A percentile compares a stretch with the other conserved stretches of the same genome.
Evolutionary conservation across 1,284 basidiomycete species (phyloP).

Genomic region (Rhodotorula sp.): DNA sequence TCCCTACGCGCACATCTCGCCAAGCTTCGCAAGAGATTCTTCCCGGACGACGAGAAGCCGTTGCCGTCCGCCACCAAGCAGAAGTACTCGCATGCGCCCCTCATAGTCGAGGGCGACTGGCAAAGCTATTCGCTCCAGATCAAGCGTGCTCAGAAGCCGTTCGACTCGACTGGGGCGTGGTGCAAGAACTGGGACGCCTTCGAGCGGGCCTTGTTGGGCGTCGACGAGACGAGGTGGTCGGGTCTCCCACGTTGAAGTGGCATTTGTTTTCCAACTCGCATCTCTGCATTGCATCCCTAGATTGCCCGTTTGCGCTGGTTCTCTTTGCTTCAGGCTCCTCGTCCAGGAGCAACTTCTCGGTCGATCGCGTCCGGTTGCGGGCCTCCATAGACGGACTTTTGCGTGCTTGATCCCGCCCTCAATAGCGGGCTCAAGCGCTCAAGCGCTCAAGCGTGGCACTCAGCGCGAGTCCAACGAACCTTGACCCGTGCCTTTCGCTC

Average conservation of each 20-base stretch:
- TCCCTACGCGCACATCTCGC: neutral
- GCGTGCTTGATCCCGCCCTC: too few species aligned
- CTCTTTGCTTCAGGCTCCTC: too few species aligned
- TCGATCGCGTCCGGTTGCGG: too few species aligned
- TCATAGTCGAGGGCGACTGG: conserved; percentile 31
- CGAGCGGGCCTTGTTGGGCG: conserved; percentile 29
- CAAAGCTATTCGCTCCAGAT: conserved; percentile 22
- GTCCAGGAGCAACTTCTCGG: too few species aligned
- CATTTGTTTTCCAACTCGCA: neutral
- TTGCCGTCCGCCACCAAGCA: conserved; percentile 1
- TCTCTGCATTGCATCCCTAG: too few species aligned
- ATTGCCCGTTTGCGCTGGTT: too few species aligned
- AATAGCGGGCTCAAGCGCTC: neutral
- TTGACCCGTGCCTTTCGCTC: neutral
- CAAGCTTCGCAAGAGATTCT: neutral
- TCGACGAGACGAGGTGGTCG: conserved; percentile 22
- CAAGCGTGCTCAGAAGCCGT: conserved; percentile 10
- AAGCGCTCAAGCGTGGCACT: neutral
- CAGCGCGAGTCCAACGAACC: neutral
- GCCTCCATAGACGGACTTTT: too few species aligned
- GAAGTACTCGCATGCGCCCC: conserved; percentile 25
- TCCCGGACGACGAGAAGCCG: neutral
- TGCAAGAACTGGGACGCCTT: conserved; percentile 35
- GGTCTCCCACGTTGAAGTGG: neutral
- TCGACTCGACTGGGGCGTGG: conserved; percentile 29